Percentiles rank a stretch among this genome's conserved stretches.
Conservation (phyloP, 202 grass and related monocot species). For the Panicum virgatum region DNA sequence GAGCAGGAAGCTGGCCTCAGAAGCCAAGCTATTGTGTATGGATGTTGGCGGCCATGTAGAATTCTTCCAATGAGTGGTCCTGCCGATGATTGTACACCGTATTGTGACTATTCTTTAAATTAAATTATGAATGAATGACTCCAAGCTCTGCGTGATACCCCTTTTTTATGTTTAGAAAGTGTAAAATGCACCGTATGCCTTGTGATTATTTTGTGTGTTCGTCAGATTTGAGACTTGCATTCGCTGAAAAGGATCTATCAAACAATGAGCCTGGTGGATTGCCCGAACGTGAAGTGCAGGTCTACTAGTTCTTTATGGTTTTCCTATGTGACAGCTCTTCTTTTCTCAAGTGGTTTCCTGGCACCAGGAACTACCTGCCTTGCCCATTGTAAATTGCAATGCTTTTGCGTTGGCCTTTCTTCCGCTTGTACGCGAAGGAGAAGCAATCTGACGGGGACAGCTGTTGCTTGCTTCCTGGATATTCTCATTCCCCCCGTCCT, state of each 20-base stretch:
- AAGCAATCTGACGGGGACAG: background rate
- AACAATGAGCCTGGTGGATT: background rate
- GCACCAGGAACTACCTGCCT: slow-evolving; percentile 9
- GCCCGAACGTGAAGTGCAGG: background rate
- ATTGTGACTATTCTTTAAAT: slow-evolving; percentile 49
- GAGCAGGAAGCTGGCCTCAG: slow-evolving; percentile 80
- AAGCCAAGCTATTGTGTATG: slow-evolving; percentile 77
- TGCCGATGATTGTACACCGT: slow-evolving; percentile 38
- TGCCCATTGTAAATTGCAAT: background rate
- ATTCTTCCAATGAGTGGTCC: slow-evolving; percentile 78
- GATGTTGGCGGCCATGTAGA: slow-evolving; percentile 92
- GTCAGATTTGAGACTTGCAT: slow-evolving; percentile 3
- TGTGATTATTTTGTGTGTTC: slow-evolving; percentile 3
- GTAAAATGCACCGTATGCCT: background rate
- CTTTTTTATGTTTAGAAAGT: background rate
- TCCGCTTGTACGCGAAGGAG: slow-evolving; percentile 30
- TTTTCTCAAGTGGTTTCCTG: slow-evolving; percentile 10
- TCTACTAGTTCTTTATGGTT: background rate
- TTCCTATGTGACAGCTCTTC: background rate
- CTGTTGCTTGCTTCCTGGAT: slow-evolving; percentile 35
- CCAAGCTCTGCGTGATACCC: background rate
- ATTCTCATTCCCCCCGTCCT: background rate
- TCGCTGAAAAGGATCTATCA: background rate
- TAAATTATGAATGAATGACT: slow-evolving; percentile 25
- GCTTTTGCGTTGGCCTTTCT: slow-evolving; percentile 12